Evolutionary conservation across 108 stramenopile species (phyloP).

Genomic region (Fragilaria crotonensis): DNA sequence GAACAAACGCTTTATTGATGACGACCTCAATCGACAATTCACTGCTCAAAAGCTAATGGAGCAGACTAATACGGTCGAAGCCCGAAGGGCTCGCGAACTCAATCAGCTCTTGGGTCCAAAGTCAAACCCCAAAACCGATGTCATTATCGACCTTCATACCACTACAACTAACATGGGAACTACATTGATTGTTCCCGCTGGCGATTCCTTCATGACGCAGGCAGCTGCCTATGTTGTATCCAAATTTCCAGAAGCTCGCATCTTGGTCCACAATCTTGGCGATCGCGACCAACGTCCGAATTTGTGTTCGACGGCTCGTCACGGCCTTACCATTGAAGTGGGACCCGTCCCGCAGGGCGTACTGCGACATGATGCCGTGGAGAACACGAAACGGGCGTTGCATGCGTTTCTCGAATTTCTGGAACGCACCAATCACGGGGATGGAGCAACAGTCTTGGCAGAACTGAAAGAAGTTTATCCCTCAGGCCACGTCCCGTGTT

Average conservation of each 20-base stretch:
- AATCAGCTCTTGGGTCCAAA: constrained; percentile 72
- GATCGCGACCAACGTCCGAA: constrained; percentile 51
- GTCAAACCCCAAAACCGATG: constrained; percentile 26
- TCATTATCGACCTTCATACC: constrained; percentile 76
- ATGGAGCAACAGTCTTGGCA: constrained; percentile 19
- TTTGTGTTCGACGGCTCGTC: constrained; percentile 52
- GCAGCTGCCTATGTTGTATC: constrained; percentile 73
- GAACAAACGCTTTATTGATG: constrained; percentile 72
- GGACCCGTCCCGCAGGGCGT: constrained; percentile 78
- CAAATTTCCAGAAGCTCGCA: constrained; percentile 31
- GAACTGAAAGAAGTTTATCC: constrained; percentile 34
- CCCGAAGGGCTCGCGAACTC: constrained; percentile 56
- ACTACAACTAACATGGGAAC: constrained; percentile 82
- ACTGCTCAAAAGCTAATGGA: constrained; percentile 13
- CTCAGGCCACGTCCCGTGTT: constrained; percentile 48
- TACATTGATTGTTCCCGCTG: constrained; percentile 64
- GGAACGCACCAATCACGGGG: constrained; percentile 29
- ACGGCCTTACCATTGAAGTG: constrained; percentile 78
- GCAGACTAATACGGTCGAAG: constrained; percentile 30
- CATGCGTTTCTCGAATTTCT: constrained; percentile 59
- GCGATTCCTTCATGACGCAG: constrained; percentile 52
- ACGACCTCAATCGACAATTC: constrained; percentile 81
- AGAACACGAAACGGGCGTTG: constrained; percentile 57
- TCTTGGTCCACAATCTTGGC: constrained; percentile 57
- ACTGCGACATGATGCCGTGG: constrained; percentile 72